Conservation (phyloP, 805 yeast species). For the Lachancea lanzarotensis region DNA sequence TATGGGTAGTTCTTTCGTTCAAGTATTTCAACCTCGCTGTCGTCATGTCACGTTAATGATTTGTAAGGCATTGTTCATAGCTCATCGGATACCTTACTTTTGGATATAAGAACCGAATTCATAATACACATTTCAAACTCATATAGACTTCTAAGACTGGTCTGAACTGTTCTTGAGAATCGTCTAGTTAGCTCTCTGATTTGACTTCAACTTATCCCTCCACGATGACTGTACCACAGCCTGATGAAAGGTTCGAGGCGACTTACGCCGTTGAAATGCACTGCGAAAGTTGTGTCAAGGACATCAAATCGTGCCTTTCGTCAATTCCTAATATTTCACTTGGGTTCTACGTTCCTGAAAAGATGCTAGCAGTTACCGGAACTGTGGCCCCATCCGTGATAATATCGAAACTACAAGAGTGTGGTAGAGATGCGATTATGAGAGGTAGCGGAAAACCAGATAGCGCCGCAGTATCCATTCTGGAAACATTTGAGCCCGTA, state of each 20-base stretch:
- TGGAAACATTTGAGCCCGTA: conserved; percentile 60
- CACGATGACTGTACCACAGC: conserved; percentile 7
- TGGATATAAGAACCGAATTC: neutral
- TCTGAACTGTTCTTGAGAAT: neutral
- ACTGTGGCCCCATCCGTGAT: conserved; percentile 69
- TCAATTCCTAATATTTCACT: conserved; percentile 45
- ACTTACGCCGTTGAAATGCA: conserved; percentile 83
- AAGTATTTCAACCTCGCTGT: neutral
- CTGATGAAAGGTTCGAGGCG: conserved; percentile 49
- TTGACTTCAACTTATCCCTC: neutral
- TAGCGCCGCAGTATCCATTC: conserved; percentile 84
- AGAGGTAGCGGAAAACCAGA: conserved; percentile 86
- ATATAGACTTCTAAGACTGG: neutral
- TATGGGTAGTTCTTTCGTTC: neutral
- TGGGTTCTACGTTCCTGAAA: conserved; percentile 50
- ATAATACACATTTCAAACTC: neutral
- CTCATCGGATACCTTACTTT: neutral
- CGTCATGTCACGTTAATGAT: neutral
- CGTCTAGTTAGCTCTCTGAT: neutral
- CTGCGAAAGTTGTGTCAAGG: conserved; percentile 64
- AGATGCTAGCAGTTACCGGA: conserved; percentile 65
- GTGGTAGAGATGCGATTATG: conserved; percentile 85
- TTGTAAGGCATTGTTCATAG: neutral
- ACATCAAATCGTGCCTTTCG: conserved; percentile 49
- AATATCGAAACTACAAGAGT: conserved; percentile 57